Evolutionary conservation across 208 protist species (phyloP).

Genomic region (Leptomonas pyrrhocoris): DNA sequence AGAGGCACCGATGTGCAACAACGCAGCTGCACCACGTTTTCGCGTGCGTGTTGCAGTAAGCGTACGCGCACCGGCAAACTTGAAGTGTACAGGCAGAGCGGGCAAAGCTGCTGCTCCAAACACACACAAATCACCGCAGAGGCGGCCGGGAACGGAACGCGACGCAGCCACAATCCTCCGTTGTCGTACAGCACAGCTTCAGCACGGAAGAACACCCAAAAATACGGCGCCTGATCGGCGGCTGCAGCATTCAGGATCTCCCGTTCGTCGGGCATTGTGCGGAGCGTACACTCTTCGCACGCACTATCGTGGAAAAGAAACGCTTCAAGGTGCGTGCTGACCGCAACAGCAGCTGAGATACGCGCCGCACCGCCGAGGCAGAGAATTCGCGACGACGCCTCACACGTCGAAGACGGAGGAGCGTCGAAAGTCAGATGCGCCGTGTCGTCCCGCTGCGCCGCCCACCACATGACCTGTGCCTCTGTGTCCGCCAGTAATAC

Average conservation of each 20-base stretch:
- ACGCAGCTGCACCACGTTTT: background rate
- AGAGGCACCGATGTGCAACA: background rate
- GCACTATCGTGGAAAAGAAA: slow-evolving; percentile 16
- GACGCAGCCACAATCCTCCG: slow-evolving; percentile 11
- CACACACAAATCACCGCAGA: slow-evolving; percentile 8
- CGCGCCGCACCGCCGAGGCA: slow-evolving; percentile 15
- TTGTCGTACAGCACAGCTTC: slow-evolving; percentile 19
- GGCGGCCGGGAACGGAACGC: background rate
- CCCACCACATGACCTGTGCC: slow-evolving; percentile 21
- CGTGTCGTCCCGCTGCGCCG: too few species aligned
- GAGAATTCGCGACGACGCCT: slow-evolving; percentile 23
- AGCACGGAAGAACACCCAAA: slow-evolving; percentile 28
- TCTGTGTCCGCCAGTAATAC: slow-evolving; percentile 29
- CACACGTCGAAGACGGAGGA: slow-evolving; percentile 5
- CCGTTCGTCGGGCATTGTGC: background rate
- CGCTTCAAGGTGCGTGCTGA: slow-evolving; percentile 15
- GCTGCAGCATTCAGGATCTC: slow-evolving; percentile 10
- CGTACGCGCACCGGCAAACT: background rate
- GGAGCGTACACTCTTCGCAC: slow-evolving; percentile 17
- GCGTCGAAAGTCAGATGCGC: slow-evolving; percentile 1
- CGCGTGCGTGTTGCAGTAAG: slow-evolving; percentile 3
- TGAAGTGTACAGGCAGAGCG: slow-evolving; percentile 3
- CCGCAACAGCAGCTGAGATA: slow-evolving; percentile 1
- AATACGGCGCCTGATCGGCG: background rate
- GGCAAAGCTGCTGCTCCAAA: slow-evolving; percentile 4